Percentiles rank a stretch among this genome's conserved stretches.
Evolutionary conservation across 1,284 basidiomycete genomes (phyloP).

Genomic region (Tremellales sp.): DNA sequence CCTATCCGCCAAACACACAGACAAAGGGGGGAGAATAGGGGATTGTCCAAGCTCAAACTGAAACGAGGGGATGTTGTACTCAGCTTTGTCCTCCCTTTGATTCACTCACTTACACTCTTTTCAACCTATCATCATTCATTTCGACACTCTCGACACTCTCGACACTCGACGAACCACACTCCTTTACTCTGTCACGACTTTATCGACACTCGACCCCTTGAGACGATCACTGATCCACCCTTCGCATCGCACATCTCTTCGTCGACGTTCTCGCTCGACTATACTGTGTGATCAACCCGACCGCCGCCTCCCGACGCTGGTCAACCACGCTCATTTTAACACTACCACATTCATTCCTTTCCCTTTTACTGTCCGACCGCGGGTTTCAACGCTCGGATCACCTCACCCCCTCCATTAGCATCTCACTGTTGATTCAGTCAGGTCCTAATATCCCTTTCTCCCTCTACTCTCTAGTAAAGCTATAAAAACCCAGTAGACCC

Average conservation of each 20-base stretch:
- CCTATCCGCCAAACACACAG: too few relatives aligned
- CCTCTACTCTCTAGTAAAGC: too few relatives aligned
- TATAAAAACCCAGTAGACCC: too few relatives aligned
- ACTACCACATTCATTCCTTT: neutral
- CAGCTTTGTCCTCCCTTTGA: too few relatives aligned
- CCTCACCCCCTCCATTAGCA: too few relatives aligned
- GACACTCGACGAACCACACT: neutral
- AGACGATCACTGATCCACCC: neutral
- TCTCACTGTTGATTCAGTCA: too few relatives aligned
- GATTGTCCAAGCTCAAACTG: too few relatives aligned
- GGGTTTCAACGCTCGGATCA: too few relatives aligned
- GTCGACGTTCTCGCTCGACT: neutral
- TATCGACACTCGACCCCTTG: neutral
- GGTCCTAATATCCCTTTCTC: neutral
- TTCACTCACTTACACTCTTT: neutral
- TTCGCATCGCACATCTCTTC: neutral
- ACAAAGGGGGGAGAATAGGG: too few relatives aligned
- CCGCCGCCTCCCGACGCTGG: neutral
- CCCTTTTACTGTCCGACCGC: neutral
- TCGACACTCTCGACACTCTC: neutral
- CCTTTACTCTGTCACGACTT: too few relatives aligned
- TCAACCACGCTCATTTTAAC: neutral
- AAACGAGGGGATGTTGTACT: too few relatives aligned
- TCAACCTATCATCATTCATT: neutral
- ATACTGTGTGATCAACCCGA: neutral